Evolutionary conservation across 1,284 basidiomycete genomes (phyloP), one percentile per base, ranked within the genome.

Genomic region (Bothia castanella): DNA sequence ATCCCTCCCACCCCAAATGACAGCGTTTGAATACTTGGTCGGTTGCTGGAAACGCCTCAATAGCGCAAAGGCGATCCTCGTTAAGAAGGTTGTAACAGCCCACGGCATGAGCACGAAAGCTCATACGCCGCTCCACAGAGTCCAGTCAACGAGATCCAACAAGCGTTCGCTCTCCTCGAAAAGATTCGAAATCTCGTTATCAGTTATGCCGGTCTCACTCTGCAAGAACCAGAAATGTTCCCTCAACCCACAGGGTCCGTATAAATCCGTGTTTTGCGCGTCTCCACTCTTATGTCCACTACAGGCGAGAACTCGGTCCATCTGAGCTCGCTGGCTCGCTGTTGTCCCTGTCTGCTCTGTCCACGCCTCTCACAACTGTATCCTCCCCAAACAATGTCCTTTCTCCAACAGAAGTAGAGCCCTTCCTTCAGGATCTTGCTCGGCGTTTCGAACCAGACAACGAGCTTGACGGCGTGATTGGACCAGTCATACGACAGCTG

Each of bases 201-300:
- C 54, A 93, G 90, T 47, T 99, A 99, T 69, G 81, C 87, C 13
- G 95, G 95, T 9, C 78, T 98, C 51, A 88, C 84, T 14, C 73
- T 99, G 10, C 92, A 96, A 69, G 93, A 95, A 54, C 91, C 95
- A 0, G 84, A 83, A 39, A 95, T 98, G 89, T 98, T 99, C 59
- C 89, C 92, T 42, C 90, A 94, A 62, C 92, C 94, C 0, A 58
- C 69, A 52, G 80, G 80, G 83, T 89, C 69, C 29, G 84, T 77
- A 40, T 46, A 21, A 38, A 32, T n/a, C 6, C 16, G n/a, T 40
- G 27, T 16, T 38, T 27, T 36, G 23, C 13, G 4, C 35, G 21
- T 29, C 23, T n/a, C 20, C 32, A 7, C 51, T 51, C 54, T 54
- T 32, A 62, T 48, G 10, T 19, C 17, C 29, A 41, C 14, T 42